Base-by-base conservation (phyloP, 345 rosid species). In the Pelargonium nanum region DNA sequence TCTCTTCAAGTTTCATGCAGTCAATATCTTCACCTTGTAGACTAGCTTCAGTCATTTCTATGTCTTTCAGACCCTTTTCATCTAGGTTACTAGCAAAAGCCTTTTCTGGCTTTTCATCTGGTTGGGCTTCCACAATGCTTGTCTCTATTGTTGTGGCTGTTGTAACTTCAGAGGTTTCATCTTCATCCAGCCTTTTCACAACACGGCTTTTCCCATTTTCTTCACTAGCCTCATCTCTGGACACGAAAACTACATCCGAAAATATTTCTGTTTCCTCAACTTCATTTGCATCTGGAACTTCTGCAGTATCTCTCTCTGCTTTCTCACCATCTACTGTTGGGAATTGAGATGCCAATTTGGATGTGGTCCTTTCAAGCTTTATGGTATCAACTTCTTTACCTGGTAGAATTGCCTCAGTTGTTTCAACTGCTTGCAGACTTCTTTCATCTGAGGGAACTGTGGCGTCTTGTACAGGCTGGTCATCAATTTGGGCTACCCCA, bases 21-120 rank as follows among this genome's bases (percentile, higher is more conserved):
- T 61, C 51, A 24, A 23, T 48, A 30, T 23, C 60, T 34, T 66
- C 52, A 30, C 9, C 54, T 28, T 71, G 67, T n/a, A 61, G 73
- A 58, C 59, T 23, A 19, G 72, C 60, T 60, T 59, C 68, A 58
- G 53, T 12, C 13, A 52, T 22, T 70, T 64, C 74, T 54, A 34
- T 26, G 44, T 51, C 61, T 28, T 53, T 53, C n/a, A 17, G 22
- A 59, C 48, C 22, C 28, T 34, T 59, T 23, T 67, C 59, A 25
- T 62, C 57, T 26, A 53, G 57, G 50, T 58, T 32, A 57, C 62
- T 53, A 48, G 56, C 45, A 26, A 66, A 64, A 6, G 24, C 44
- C 30, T 69, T 57, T 25, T 12, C 56, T 17, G 28, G 51, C 61
- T 60, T 32, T 30, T 64, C 74, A 25, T 72, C 68, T 50, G 19